Base-by-base conservation (phyloP, 495 filamentous ascomycete genomes). In the Polyplosphaeria fusca region DNA sequence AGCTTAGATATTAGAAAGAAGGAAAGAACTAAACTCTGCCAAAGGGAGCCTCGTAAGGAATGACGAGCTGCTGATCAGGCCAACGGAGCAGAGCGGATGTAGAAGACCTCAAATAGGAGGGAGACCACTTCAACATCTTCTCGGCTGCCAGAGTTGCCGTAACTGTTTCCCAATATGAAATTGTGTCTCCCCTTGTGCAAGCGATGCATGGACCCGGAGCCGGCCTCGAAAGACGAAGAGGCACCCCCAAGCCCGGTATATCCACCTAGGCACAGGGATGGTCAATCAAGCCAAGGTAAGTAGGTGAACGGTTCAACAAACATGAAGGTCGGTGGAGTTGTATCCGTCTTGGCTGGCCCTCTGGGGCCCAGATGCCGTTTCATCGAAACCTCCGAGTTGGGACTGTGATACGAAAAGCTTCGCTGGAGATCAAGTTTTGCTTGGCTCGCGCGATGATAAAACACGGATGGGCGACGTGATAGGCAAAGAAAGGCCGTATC, bases 11-110 rank as follows among this genome's bases (percentile, higher is more conserved):
- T 20, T 24, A 58, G 42, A 14, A 47, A 58, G 28, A 58, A 52
- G 30, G n/a, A 52, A 51, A 35, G 40, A 51, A 28, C 23, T 39
- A 58, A 40, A 28, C 18, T 52, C 55, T 46, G 52, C 51, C 22
- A 45, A 3, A 4, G 39, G 26, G 2, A 18, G 28, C 37, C 1
- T 40, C 42, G 47, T 44, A 58, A 58, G 47, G 47, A 58, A 58
- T 35, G 55, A 41, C 55, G 47, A 58, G 47, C 55, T 52, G 28
- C 47, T 58, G 55, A 58, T 47, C 55, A 52, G 47, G 47, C 55
- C 27, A 27, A 41, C 55, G 44, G 47, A 52, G 38, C n/a, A 47
- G 45, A 41, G n/a, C 22, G 30, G 20, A 25, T 16, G 12, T 18
- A 30, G 9, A 25, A 3, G 22, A 20, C 20, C 22, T n/a, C 23